Evolutionary conservation across 2,329 filamentous ascomycete genomes (phyloP), one percentile per base, ranked within the genome.

Genomic region (Cylindrodendrum hubeiense): DNA sequence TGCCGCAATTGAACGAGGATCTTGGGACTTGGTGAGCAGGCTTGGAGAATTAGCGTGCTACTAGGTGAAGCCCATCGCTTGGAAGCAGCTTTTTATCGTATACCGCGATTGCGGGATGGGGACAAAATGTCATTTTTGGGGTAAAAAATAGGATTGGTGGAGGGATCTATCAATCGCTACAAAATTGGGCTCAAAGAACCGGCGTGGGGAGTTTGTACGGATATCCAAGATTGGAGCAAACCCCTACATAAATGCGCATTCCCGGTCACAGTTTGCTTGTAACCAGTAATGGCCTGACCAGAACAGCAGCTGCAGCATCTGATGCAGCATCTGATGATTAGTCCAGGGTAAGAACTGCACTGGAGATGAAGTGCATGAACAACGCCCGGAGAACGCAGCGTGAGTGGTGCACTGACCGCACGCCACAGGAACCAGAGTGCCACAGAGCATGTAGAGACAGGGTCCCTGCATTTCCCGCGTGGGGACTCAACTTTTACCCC

Each of bases 401-500:
- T 50, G 28, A 50, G 4, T 17, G 47, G 47, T 33, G 28, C 47
- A 50, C 47, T 50, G 47, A 50, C 47, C n/a, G 19, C 19, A 33
- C 28, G 28, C 47, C 10, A 33, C 47, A 50, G 28, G 47, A 33
- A 50, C 47, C 26, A 34, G 26, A 50, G 30, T 33, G 26, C 22
- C 26, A 24, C 24, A 17, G 15, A 19, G 44, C 44, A 49, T 30
- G 44, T 26, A 30, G 44, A 30, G 44, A 49, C 47, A 50, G 28
- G 47, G 24, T n/a, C 47, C 47, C 26, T 50, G 47, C 47, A 50
- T 50, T 47, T 50, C 28, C 28, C 47, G 47, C 19, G 47, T 50
- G 47, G 47, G n/a, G 47, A 33, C 47, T 28, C 26, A 50, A 22
- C 47, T 33, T 49, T 8, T 50, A 33, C 47, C 47, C 47, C 47